Conservation (phyloP, 73 alveolate genomes). For the Diophrys sp. region DNA sequence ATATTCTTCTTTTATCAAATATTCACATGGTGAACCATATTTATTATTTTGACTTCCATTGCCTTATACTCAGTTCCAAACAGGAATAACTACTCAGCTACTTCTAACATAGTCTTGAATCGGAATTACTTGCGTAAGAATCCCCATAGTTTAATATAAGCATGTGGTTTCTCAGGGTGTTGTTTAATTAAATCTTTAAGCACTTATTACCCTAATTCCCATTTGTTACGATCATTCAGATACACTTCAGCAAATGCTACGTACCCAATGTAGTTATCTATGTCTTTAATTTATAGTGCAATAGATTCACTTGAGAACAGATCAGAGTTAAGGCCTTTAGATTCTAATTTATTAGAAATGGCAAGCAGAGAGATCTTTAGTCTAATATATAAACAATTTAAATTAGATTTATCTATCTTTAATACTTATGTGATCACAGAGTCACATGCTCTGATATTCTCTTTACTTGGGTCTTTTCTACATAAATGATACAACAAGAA, state of each 20-base stretch:
- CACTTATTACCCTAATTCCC: conserved; percentile 35
- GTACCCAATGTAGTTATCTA: conserved; percentile 44
- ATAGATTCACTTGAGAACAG: conserved; percentile 32
- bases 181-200: conserved; percentile 38
- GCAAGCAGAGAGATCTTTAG: conserved; percentile 12
- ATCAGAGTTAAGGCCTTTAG: background rate
- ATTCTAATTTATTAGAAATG: background rate
- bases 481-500: conserved; percentile 13
- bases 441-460: background rate
- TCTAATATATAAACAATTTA: conserved; percentile 11
- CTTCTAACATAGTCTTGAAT: background rate
- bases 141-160: conserved; percentile 63
- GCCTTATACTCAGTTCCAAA: conserved; percentile 2
- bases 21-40: background rate
- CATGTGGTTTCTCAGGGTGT: conserved; percentile 46
- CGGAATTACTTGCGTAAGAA: background rate
- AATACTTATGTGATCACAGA: background rate
- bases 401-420: conserved; percentile 5
- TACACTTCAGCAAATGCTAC: conserved; percentile 65
- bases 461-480: conserved; percentile 4
- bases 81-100: conserved; percentile 6
- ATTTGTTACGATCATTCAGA: background rate
- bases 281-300: conserved; percentile 41
- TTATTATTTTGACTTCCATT: background rate
- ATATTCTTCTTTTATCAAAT: too few relatives aligned